Evolutionary conservation across 208 protist species (phyloP), one percentile per base, ranked within the genome.

Genomic region (Strigomonas culicis): DNA sequence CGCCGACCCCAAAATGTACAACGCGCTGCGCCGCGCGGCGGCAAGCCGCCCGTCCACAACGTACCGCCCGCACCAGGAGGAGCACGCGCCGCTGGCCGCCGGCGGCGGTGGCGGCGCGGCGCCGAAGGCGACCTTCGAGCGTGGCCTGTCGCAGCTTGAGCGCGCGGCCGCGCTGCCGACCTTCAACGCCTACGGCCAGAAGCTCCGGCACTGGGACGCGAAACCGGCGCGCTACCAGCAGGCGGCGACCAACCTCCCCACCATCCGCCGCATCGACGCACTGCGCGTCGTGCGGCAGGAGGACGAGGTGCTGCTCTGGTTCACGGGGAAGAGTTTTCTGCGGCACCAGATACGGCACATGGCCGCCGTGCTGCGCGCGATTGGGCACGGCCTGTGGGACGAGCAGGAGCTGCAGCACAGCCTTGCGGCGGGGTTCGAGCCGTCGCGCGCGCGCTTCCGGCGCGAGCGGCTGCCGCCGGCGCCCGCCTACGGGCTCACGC

Each of bases 301-400:
- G 15, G 90, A 96, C 53, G 90, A 96, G 57, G 80, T 96, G 4
- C 66, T 94, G 0, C 74, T 96, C 21, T 96, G 90, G 87, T 93
- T 91, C 68, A 80, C 92, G 1, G 90, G 86, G 22, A 61, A 81
- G 51, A 92, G 84, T 8, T 95, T 95, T 50, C 68, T 95, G 34
- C 79, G 90, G 13, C 86, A 93, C 59, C 90, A 95, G 64, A 93
- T 95, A 27, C 86, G 90, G 19, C 85, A 92, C 64, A 92, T 93
- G 83, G 90, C 93, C 62, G 82, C 79, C 41, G 80, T 90, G 36
- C 79, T 95, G 49, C 88, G 91, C 70, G 86, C 84, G 0, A 70
- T 56, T 3, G 90, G 90, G 0, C 75, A 92, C 32, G 90, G 90
- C 15, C 67, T 92, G 41, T 95, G 90, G 87, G 77, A 92, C 62